These are phyloP conservation scores for Sesbania bispinosa DNA, from an alignment of 306 rosid species.

Conservation along the genomic window DNA sequence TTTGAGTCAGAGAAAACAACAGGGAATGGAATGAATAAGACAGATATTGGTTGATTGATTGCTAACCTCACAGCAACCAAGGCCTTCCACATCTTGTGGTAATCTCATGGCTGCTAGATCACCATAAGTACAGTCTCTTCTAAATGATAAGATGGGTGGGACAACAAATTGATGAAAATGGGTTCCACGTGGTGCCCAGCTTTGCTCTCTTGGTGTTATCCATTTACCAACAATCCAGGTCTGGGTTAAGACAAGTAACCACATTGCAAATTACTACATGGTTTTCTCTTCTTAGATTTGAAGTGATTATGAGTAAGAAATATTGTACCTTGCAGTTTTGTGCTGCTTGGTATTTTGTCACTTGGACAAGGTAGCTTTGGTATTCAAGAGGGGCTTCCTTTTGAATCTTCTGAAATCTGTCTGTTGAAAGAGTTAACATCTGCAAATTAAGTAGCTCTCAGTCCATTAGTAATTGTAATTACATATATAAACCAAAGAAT, in stretches of 20 bases:
- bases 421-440: conserved; percentile 88
- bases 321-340: conserved; percentile 81
- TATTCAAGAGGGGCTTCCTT: conserved; percentile 85
- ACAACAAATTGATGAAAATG: conserved; percentile 98
- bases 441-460: conserved; percentile 24
- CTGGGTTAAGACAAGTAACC: conserved; percentile 30
- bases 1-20: not conserved
- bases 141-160: conserved; percentile 74
- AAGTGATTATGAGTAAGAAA: too few relatives aligned
- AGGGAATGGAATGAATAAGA: not conserved
- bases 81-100: conserved; percentile 80
- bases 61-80: conserved; percentile 80
- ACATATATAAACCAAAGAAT: not conserved
- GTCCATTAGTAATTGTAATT: not conserved
- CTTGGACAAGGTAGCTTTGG: conserved; percentile 82
- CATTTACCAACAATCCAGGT: conserved; percentile 98
- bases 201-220: conserved; percentile 87
- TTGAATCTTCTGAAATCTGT: conserved; percentile 79
- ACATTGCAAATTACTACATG: too few relatives aligned
- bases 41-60: not conserved
- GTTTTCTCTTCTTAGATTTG: too few relatives aligned
- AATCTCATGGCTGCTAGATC: conserved; percentile 95
- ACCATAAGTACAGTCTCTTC: conserved; percentile 94
- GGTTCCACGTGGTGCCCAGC: conserved; percentile 88
- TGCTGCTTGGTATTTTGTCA: conserved; percentile 92